phyloP scores from a whole-genome alignment of 768 basidiomycete genomes.

The Agrocybe praecox region DNA sequence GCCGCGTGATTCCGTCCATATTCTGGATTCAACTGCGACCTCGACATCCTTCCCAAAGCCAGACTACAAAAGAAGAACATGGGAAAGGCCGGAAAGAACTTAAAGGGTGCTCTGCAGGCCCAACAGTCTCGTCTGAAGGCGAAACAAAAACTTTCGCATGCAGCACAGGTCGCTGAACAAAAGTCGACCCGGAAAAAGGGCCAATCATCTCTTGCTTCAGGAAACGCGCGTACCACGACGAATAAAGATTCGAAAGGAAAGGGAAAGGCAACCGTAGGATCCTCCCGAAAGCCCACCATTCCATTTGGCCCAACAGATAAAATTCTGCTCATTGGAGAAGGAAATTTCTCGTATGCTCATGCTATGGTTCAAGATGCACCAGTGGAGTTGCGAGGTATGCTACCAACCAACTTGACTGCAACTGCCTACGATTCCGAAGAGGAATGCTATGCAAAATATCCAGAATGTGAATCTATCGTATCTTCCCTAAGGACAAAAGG shows the following conservation, averaged over 20 bases:
- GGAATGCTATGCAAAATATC: constrained; percentile 82
- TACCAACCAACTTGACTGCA: constrained; percentile 72
- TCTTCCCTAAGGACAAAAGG: constrained; percentile 55
- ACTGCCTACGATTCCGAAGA: constrained; percentile 85
- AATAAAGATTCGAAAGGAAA: constrained; percentile 30
- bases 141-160: constrained; percentile 56
- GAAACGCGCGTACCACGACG: constrained; percentile 1
- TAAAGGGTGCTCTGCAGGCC: constrained; percentile 70
- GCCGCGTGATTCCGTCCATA: not conserved
- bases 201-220: constrained; percentile 4
- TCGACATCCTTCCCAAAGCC: not conserved
- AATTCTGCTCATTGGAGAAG: constrained; percentile 87
- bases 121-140: constrained; percentile 68
- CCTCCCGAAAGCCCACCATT: constrained; percentile 46
- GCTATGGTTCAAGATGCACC: constrained; percentile 62
- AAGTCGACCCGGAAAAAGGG: constrained; percentile 37
- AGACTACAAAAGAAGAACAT: constrained; percentile 20
- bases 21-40: not conserved
- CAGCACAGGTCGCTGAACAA: constrained; percentile 54
- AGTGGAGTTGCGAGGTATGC: constrained; percentile 51
- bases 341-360: constrained; percentile 90
- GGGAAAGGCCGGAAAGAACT: constrained; percentile 54
- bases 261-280: constrained; percentile 30
- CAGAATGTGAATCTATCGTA: constrained; percentile 67
- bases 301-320: constrained; percentile 68